Conservation (phyloP, 2,329 filamentous ascomycete species). For the Tolypocladium nubicola region DNA sequence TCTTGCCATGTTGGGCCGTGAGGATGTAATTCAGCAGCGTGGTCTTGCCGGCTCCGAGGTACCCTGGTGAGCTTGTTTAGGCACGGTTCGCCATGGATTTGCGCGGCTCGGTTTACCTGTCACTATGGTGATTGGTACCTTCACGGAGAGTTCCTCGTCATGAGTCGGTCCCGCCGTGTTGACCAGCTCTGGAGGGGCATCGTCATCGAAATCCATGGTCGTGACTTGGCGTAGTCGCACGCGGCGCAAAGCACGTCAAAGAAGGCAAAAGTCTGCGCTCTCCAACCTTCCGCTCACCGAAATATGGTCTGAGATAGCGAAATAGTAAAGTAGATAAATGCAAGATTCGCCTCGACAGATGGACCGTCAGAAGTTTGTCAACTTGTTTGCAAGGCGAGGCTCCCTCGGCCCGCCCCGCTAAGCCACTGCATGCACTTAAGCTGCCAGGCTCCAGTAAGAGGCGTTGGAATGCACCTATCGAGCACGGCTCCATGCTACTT, state of each 20-base stretch:
- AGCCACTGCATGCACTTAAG: constrained; percentile 11
- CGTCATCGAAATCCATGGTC: constrained; percentile 54
- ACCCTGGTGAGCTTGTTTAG: constrained; percentile 43
- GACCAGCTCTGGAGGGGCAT: constrained; percentile 55
- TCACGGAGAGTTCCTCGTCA: constrained; percentile 43
- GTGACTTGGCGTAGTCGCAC: background rate
- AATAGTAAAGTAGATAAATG: background rate
- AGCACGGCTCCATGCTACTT: constrained; percentile 5
- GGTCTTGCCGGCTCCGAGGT: constrained; percentile 91
- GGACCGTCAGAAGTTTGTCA: background rate
- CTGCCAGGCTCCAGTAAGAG: constrained; percentile 4
- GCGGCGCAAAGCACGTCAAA: background rate
- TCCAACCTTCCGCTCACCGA: background rate
- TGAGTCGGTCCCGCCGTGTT: constrained; percentile 27
- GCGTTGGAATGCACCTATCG: constrained; percentile 12
- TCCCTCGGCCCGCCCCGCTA: constrained; percentile 4
- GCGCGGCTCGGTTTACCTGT: constrained; percentile 43
- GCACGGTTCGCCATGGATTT: background rate
- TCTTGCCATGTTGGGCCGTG: constrained; percentile 91
- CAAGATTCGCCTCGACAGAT: background rate
- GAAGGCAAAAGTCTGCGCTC: background rate
- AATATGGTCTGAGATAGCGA: background rate
- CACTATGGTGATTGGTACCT: constrained; percentile 77
- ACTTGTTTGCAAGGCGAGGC: background rate
- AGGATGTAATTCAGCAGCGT: constrained; percentile 94